phyloP scores from a whole-genome alignment of 2,329 filamentous ascomycete genomes.

The Rhinocladiella similis region DNA sequence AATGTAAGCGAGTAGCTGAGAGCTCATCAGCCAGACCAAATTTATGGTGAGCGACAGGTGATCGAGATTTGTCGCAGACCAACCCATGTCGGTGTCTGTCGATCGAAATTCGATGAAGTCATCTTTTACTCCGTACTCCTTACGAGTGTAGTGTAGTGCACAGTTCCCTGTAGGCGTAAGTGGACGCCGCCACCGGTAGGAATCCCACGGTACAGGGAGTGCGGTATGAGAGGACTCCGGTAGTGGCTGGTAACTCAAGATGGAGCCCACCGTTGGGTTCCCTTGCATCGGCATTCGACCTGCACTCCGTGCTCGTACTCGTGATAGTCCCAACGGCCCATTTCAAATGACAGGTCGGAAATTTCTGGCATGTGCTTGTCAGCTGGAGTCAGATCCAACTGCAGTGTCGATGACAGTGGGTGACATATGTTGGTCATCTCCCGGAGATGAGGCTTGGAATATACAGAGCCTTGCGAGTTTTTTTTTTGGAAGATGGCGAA shows the following conservation, averaged over 20 bases:
- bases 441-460: background rate
- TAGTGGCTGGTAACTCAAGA: no score
- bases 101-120: constrained; percentile 12
- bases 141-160: no score
- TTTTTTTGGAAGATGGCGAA: background rate
- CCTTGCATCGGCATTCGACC: background rate
- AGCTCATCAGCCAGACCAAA: background rate
- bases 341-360: constrained; percentile 12
- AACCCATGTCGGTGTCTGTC: constrained; percentile 1
- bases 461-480: background rate
- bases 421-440: constrained; percentile 8
- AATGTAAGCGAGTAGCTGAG: no score
- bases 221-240: no score
- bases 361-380: constrained; percentile 9
- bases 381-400: background rate
- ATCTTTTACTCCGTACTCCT: background rate
- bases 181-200: no score
- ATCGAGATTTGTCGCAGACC: background rate
- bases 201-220: no score
- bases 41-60: background rate
- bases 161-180: no score
- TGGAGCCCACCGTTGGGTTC: no score
- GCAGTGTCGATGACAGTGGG: constrained; percentile 14
- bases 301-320: background rate
- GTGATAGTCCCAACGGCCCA: background rate